A percentile compares a stretch with the other conserved stretches of the same genome.
Conservation (phyloP, 352 stramenopile genomes). For the Phytophthora crassamura region DNA sequence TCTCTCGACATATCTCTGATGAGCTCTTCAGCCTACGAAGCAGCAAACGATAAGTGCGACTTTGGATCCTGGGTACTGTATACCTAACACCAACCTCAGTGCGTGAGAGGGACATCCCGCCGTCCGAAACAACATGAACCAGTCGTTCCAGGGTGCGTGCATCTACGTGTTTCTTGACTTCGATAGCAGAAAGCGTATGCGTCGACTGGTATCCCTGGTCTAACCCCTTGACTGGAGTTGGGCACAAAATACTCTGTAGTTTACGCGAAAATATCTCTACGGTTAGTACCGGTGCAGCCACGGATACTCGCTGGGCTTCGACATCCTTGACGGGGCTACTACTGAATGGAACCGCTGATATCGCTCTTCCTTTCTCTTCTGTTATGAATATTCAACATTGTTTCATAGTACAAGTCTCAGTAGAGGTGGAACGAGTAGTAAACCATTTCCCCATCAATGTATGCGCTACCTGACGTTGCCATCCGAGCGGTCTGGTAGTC, state of each 20-base stretch:
- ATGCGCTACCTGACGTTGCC: constrained; percentile 22
- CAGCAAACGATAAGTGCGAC: constrained; percentile 2
- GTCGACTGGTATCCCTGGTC: constrained; percentile 18
- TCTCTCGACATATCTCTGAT: constrained; percentile 42
- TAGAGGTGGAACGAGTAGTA: not conserved
- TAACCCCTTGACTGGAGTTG: constrained; percentile 15
- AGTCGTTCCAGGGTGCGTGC: constrained; percentile 49
- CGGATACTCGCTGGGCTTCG: not conserved
- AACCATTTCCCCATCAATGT: not conserved
- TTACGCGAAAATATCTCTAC: constrained; percentile 38
- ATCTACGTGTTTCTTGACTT: constrained; percentile 50
- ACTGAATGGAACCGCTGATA: not conserved
- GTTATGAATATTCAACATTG: not conserved
- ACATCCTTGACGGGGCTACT: not conserved
- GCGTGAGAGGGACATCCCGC: constrained; percentile 32
- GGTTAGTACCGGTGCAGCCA: constrained; percentile 8
- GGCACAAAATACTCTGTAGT: constrained; percentile 41
- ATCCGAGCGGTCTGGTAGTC: constrained; percentile 49
- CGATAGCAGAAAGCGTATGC: constrained; percentile 21
- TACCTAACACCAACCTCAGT: constrained; percentile 35
- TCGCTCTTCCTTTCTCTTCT: constrained; percentile 17
- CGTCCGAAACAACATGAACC: constrained; percentile 50
- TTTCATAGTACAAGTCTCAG: not conserved
- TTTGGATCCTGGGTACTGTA: not conserved
- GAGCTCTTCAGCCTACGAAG: constrained; percentile 42